Conservation (phyloP, 495 filamentous ascomycete species). For the Xylaria bambusicola region DNA sequence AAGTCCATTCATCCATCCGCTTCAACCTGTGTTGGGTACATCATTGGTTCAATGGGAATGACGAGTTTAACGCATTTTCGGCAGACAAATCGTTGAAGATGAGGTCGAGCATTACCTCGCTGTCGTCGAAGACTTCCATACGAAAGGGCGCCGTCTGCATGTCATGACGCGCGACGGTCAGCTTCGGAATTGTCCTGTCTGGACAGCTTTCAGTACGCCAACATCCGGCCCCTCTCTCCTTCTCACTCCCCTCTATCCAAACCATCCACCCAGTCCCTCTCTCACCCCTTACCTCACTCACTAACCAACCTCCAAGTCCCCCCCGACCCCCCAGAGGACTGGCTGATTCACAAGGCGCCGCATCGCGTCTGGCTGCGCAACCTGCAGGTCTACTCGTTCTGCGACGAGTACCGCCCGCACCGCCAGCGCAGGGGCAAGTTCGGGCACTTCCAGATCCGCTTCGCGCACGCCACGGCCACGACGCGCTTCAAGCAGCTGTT, state of each 20-base stretch:
- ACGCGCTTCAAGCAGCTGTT: slow-evolving; percentile 18
- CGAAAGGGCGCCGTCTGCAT: slow-evolving; percentile 59
- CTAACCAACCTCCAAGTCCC: slow-evolving; percentile 52
- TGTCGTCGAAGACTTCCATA: slow-evolving; percentile 67
- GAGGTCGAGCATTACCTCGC: slow-evolving; percentile 69
- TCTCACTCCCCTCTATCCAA: too few species aligned
- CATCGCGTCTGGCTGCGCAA: slow-evolving; percentile 62
- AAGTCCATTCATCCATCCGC: slow-evolving; percentile 23
- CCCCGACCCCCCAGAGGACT: slow-evolving; percentile 54
- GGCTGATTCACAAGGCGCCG: slow-evolving; percentile 54
- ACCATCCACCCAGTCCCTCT: too few species aligned
- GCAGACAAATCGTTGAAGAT: slow-evolving; percentile 72
- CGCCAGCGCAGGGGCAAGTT: slow-evolving; percentile 46
- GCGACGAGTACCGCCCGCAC: slow-evolving; percentile 56
- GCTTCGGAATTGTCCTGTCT: slow-evolving; percentile 60
- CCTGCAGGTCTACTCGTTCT: slow-evolving; percentile 64
- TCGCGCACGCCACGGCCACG: slow-evolving; percentile 29
- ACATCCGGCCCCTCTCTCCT: too few species aligned
- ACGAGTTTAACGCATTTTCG: background rate
- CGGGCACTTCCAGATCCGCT: slow-evolving; percentile 48
- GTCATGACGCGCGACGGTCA: slow-evolving; percentile 54
- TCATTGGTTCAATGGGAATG: too few species aligned
- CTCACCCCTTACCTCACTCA: too few species aligned
- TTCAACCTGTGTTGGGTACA: background rate
- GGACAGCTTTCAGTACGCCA: slow-evolving; percentile 73